Base-by-base conservation (phyloP, 495 filamentous ascomycete genomes). In the Penicillium salamii region DNA sequence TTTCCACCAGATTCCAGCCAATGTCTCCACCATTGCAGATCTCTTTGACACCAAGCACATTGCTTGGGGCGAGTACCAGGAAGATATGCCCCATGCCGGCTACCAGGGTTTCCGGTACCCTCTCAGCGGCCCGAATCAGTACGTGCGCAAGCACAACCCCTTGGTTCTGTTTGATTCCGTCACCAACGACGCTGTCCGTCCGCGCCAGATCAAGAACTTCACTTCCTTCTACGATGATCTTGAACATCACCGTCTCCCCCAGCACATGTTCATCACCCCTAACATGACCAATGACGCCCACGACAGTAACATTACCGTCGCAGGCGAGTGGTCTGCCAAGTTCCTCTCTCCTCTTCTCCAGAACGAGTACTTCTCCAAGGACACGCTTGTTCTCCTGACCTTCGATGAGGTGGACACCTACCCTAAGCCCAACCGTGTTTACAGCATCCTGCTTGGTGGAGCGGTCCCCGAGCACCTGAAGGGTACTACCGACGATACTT, bases 141-240 rank as follows among this genome's bases (percentile, higher is more conserved):
- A 91, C 57, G 84, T 89, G n/a, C 79, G 87, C 36, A 91, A 90
- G 71, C 87, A 90, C 71, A 86, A 87, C 65, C 85, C 85, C 0
- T 62, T 82, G 12, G 64, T 87, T 20, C 67, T 79, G 46, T 85
- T 75, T 50, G 78, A 86, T 61, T 78, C 75, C 15, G 77, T 86
- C 43, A 74, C 80, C 34, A 65, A 70, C 40, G 74, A 79, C 43
- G 60, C 65, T 7, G 72, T 78, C 12, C 78, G 85, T 9, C 65
- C 82, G 1, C 71, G 76, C 14, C 72, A 78, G 48, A 81, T 86
- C 67, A 88, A 89, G 73, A 88, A 85, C 63, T 76, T 85, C 52
- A 83, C 82, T 37, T 70, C 71, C 37, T 87, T 89, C 62, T 65
- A 73, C 35, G 64, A 78, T 19, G 85, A 88, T 46, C 65, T 88